Base-by-base conservation (phyloP, 495 filamentous ascomycete species). In the Aspergillus homomorphus region DNA sequence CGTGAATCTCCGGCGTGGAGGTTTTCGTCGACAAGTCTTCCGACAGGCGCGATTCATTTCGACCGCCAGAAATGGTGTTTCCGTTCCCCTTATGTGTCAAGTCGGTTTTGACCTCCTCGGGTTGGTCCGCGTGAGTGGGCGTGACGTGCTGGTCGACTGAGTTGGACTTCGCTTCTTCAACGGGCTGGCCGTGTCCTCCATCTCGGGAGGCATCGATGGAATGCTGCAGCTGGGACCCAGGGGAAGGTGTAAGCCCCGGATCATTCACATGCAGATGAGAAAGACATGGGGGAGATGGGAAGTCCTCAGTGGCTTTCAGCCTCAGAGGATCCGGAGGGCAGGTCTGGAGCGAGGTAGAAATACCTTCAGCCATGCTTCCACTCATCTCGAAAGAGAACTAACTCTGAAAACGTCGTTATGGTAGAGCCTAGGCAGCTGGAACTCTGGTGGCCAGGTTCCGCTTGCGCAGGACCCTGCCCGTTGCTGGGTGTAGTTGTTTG, bases 181-280 rank as follows among this genome's bases (percentile, higher is more conserved):
- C 44, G 33, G 51, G 42, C 51, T n/a, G 44, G 43, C 6, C 30
- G 46, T 50, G 59, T 20, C 53, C 54, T 43, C 63, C 61, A 57
- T 54, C 54, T 42, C 24, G 57, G 26, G 38, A 14, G 26, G 33
- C 26, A 51, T 62, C 62, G 51, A 55, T 46, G 28, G 26, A 50
- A 42, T 58, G 63, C 60, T 69, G 67, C 65, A 60, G 63, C 62
- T 72, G 70, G 45, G 69, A 70, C 61, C 69, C 67, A 63, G 73
- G 73, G 72, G 66, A 55, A 69, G 67, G 72, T 76, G 73, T 76
- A 76, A 76, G 73, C 72, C 72, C 73, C 72, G 72, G 72, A 68
- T 76, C 69, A 68, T 65, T 66, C 51, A 68, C 56, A 65, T 66
- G 45, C 56, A 65, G 43, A 59, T 59, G 56, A 57, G 53, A 45